Evolutionary conservation across 352 stramenopile species (phyloP), one percentile per base, ranked within the genome.

Genomic region (Thalassiosira oceanica): DNA sequence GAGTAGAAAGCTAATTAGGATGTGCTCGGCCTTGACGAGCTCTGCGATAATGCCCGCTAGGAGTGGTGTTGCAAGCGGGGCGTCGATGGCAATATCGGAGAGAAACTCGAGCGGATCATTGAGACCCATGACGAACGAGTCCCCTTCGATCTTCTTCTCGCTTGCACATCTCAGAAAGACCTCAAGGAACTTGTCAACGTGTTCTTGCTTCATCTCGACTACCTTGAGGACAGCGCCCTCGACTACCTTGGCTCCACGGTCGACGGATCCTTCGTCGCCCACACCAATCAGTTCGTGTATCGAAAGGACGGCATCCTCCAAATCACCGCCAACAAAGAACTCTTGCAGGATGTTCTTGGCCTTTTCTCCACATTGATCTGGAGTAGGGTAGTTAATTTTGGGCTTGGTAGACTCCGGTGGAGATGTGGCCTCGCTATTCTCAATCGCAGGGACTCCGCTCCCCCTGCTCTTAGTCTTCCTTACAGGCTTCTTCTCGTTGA

Each of bases 21-120:
- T 44, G 36, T 68, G 46, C 23, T 74, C 67, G 27, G 60, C 52
- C 27, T 81, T 75, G 13, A 87, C 61, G 13, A 85, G 67, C 46
- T 78, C 45, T 21, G 71, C 67, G 43, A 88, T 42, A 68, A 91
- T 86, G 24, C 42, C 39, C 3, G 67, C 61, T 52, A 89, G 49
- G 52, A 83, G 66, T 15, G 46, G 73, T 8, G 56, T 55, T 1
- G 84, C 84, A 16, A 87, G 52, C 15, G 84, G 84, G 24, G 84
- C 84, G 69, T 91, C 84, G 29, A 90, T 86, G 50, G 78, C 69
- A 58, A 91, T 72, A 50, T 91, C 84, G 11, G 44, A 54, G 5
- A 89, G 56, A 28, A 85, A 89, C 57, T 91, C 82, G 52, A 91
- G 67, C 28, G 81, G 79, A 80, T 86, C 75, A 18, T 80, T 74